phyloP scores from a whole-genome alignment of 768 basidiomycete species.

The Lentinula edodes region DNA sequence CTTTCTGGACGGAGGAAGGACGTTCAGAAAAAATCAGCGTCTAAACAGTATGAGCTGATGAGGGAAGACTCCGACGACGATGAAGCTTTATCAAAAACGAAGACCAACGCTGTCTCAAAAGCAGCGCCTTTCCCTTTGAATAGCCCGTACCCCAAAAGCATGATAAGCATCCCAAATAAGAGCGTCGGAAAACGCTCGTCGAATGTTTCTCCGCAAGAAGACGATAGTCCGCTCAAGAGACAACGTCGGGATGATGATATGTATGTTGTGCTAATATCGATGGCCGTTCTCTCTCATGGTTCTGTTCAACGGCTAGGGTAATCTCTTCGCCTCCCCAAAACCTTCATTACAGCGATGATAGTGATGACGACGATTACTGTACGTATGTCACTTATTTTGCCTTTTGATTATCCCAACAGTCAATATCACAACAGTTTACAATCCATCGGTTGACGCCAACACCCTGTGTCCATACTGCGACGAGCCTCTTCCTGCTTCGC shows the following conservation, averaged over 20 bases:
- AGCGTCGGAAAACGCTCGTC: not conserved
- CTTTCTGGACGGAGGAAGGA: not conserved
- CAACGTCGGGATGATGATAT: conserved; percentile 7
- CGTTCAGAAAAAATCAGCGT: not conserved
- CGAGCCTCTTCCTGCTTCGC: conserved; percentile 52
- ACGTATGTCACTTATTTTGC: conserved; percentile 13
- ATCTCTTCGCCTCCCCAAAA: not conserved
- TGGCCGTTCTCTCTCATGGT: conserved; percentile 4
- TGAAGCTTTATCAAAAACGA: not conserved
- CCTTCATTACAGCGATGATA: conserved; percentile 15
- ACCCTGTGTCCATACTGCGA: conserved; percentile 83
- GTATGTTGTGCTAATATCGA: conserved; percentile 9
- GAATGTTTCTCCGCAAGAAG: not conserved
- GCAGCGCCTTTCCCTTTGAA: not conserved
- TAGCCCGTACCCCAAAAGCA: not conserved
- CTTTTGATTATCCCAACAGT: not conserved
- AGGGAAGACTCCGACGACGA: not conserved
- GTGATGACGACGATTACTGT: conserved; percentile 44
- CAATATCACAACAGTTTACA: conserved; percentile 39
- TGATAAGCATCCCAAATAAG: not conserved
- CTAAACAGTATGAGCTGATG: not conserved
- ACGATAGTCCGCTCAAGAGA: not conserved
- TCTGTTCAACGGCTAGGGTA: not conserved
- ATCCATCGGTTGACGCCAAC: conserved; percentile 51
- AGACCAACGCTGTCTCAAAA: not conserved